Evolutionary conservation across 257 asterid species (phyloP).

Genomic region (Buddleja alternifolia): DNA sequence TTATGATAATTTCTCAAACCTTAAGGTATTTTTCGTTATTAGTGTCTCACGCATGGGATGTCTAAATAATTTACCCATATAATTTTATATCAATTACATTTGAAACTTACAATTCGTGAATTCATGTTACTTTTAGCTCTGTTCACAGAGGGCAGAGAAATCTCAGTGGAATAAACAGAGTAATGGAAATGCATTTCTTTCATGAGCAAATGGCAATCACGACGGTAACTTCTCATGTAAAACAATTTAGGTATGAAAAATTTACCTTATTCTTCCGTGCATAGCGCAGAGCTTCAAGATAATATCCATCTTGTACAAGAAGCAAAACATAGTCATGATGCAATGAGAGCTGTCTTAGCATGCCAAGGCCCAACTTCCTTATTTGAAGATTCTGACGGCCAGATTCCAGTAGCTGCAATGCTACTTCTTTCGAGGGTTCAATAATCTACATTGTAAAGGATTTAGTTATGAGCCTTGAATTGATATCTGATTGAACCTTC

Average conservation of each 20-base stretch:
- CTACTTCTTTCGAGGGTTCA: conserved; percentile 96
- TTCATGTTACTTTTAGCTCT: neutral
- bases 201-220: conserved; percentile 23
- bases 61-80: no score
- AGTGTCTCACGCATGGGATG: no score
- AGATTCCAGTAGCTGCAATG: conserved; percentile 79
- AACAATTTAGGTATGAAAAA: neutral
- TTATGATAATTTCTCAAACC: no score
- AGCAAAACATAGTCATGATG: conserved; percentile 83
- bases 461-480: conserved; percentile 19
- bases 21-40: no score
- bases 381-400: conserved; percentile 70
- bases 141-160: neutral
- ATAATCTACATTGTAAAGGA: conserved; percentile 62
- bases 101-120: neutral
- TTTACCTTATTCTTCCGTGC: conserved; percentile 83
- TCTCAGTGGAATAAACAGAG: neutral
- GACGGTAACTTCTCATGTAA: neutral
- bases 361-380: conserved; percentile 81
- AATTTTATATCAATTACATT: neutral
- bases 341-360: conserved; percentile 78
- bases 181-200: neutral
- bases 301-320: conserved; percentile 88
- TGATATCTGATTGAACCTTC: conserved; percentile 16
- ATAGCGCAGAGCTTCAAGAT: conserved; percentile 90